Conservation (phyloP, 2,329 filamentous ascomycete genomes). For the Talaromyces albobiverticillius region DNA sequence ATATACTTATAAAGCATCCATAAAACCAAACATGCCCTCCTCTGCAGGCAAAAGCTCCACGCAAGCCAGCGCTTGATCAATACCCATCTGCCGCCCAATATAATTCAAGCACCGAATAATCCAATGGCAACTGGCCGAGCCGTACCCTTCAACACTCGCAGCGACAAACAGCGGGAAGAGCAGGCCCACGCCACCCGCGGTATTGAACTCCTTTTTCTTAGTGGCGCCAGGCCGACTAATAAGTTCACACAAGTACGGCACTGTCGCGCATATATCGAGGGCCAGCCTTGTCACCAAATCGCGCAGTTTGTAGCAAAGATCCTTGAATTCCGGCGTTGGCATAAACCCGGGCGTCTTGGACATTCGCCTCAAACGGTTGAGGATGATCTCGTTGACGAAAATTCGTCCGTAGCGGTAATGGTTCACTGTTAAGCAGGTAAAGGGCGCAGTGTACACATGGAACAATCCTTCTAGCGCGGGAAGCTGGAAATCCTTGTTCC, state of each 20-base stretch:
- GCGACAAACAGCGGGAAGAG: slow-evolving; percentile 39
- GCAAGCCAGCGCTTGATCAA: slow-evolving; percentile 37
- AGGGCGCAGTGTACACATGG: slow-evolving; percentile 56
- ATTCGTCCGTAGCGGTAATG: slow-evolving; percentile 61
- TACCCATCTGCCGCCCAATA: slow-evolving; percentile 35
- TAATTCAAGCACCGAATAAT: slow-evolving; percentile 28
- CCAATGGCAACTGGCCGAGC: slow-evolving; percentile 30
- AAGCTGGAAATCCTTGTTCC: slow-evolving; percentile 19
- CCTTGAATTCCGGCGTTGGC: slow-evolving; percentile 28
- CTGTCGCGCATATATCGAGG: slow-evolving; percentile 36
- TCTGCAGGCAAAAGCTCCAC: slow-evolving; percentile 27
- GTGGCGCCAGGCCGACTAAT: slow-evolving; percentile 16
- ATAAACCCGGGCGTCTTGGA: slow-evolving; percentile 20
- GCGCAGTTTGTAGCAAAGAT: slow-evolving; percentile 29
- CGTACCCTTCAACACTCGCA: slow-evolving; percentile 28
- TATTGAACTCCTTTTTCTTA: slow-evolving; percentile 23
- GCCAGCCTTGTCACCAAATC: slow-evolving; percentile 27
- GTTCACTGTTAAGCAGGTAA: slow-evolving; percentile 56
- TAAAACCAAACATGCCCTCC: not conserved
- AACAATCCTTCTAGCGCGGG: slow-evolving; percentile 49
- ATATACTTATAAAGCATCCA: not conserved
- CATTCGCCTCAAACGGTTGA: slow-evolving; percentile 27
- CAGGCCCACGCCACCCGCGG: slow-evolving; percentile 31
- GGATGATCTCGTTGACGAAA: slow-evolving; percentile 51
- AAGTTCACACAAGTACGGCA: slow-evolving; percentile 34